Evolutionary conservation across 2,329 filamentous ascomycete species (phyloP), one percentile per base, ranked within the genome.

Genomic region (Blumeria graminis): DNA sequence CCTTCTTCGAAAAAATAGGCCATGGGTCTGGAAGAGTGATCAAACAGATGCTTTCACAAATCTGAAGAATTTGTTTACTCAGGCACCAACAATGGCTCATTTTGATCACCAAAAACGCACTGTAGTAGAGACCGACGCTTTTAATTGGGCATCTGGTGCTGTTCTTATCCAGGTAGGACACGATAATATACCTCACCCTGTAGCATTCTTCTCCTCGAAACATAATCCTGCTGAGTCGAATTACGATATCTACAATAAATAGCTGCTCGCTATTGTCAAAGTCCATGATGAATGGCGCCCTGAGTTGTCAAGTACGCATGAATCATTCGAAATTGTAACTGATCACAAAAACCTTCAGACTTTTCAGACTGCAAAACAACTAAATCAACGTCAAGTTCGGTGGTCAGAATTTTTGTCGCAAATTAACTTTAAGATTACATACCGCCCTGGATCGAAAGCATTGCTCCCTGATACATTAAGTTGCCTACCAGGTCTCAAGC

Each of bases 181-280:
- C 8, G 22, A 51, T 18, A n/a, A 33, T 41, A 11, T n/a, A 3
- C 3, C 10, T n/a, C 38, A 41, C 4, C 38, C 46, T 32, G 46
- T 51, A 18, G 46, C 22, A 13, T n/a, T 32, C 3, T n/a, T 51
- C 13, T n/a, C n/a, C 3, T 13, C 28, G 4, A 51, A 28, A 18
- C 8, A 51, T 33, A 18, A 28, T n/a, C 38, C 38, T 3, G 38
- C 38, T 3, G 38, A 41, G n/a, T 41, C 38, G 13, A 69, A 68
- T 57, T 69, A 69, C 56, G 46, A 66, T 10, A 68, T 68, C 9
- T 61, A 69, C 53, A 58, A 69, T 55, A 68, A 69, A 55, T 66
- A 69, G 60, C 60, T 70, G 0, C 48, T 69, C 3, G 65, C 66
- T 1, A 66, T 70, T 35, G 56, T 69, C 14, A n/a, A 55, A 14